Conservation (phyloP, 2,329 filamentous ascomycete genomes). For the Aspergillus quadricinctus region DNA sequence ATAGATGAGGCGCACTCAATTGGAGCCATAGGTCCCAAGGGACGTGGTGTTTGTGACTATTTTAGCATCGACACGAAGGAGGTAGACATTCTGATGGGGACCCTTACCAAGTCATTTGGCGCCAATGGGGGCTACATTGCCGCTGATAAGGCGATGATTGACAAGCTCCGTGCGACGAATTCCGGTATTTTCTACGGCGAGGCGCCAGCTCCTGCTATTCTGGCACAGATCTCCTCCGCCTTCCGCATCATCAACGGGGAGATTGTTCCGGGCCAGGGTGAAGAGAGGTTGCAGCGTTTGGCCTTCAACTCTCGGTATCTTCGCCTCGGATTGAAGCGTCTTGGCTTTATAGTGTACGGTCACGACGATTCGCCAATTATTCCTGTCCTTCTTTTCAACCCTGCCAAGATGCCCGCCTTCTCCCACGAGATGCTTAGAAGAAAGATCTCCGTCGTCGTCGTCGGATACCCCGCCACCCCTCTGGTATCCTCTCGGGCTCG, state of each 20-base stretch:
- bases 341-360: conserved; percentile 94
- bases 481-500: conserved; percentile 90
- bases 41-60: conserved; percentile 94
- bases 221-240: conserved; percentile 85
- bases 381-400: conserved; percentile 89
- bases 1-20: conserved; percentile 96
- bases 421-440: conserved; percentile 97
- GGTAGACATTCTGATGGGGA: conserved; percentile 96
- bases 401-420: conserved; percentile 98
- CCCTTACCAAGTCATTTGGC: conserved; percentile 95
- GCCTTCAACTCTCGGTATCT: conserved; percentile 98
- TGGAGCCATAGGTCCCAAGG: conserved; percentile 81
- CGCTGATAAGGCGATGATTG: conserved; percentile 82
- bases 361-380: conserved; percentile 98
- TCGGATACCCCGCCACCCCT: conserved; percentile 94
- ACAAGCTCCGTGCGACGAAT: conserved; percentile 83
- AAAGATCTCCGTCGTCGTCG: conserved; percentile 95
- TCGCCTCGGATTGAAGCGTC: conserved; percentile 91
- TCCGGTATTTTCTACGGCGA: conserved; percentile 84
- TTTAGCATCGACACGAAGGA: conserved; percentile 84
- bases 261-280: conserved; percentile 81
- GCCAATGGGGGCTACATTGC: conserved; percentile 96
- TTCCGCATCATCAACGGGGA: conserved; percentile 88
- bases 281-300: conserved; percentile 90
- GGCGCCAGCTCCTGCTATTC: conserved; percentile 77